Evolutionary conservation across 2,329 filamentous ascomycete genomes (phyloP).

Genomic region (Aureobasidium pullulans): DNA sequence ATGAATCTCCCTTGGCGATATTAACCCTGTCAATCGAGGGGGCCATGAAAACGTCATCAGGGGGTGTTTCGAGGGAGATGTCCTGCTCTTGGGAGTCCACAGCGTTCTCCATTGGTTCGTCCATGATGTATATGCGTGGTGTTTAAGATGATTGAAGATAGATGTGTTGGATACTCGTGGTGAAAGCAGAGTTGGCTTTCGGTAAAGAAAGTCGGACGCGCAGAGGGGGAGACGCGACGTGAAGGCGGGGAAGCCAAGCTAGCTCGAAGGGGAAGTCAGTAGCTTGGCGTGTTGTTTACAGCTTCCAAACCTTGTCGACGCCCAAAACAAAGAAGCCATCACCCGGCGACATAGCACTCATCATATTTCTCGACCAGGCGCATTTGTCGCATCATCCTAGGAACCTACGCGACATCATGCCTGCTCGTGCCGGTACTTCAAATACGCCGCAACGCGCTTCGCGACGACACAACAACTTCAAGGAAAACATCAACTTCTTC

Average conservation of each 20-base stretch:
- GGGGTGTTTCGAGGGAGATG: constrained; percentile 27
- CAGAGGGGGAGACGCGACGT: neutral
- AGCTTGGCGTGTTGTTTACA: constrained; percentile 13
- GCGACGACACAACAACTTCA: constrained; percentile 16
- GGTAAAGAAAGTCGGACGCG: neutral
- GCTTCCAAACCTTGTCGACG: neutral
- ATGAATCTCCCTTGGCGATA: constrained; percentile 38
- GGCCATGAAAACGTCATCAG: constrained; percentile 36
- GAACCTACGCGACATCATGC: neutral
- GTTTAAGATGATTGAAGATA: neutral
- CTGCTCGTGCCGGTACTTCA: constrained; percentile 4
- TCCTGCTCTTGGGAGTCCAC: constrained; percentile 22
- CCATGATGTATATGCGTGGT: constrained; percentile 18
- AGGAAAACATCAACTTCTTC: constrained; percentile 18
- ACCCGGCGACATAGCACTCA: neutral
- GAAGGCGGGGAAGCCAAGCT: neutral
- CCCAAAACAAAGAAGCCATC: neutral
- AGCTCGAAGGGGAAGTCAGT: neutral
- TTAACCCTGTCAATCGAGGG: constrained; percentile 36
- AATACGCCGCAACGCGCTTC: constrained; percentile 15
- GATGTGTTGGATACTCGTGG: neutral
- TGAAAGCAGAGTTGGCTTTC: neutral
- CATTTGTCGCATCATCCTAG: neutral
- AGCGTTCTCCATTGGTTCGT: constrained; percentile 24
- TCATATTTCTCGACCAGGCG: neutral